phyloP scores from a whole-genome alignment of 83 land plant genomes.

The Thuja plicata region DNA sequence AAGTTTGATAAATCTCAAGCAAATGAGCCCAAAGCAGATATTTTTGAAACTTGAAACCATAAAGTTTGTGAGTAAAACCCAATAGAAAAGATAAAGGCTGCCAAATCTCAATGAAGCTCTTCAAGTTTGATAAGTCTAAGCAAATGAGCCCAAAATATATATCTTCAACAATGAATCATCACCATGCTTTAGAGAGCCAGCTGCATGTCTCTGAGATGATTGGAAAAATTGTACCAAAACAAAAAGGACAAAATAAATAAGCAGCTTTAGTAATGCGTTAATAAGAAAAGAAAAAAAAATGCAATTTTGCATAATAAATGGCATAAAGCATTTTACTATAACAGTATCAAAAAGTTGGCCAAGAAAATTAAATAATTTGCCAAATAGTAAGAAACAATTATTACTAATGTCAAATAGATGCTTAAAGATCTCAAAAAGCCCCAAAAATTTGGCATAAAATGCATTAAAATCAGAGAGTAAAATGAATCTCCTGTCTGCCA shows the following conservation, averaged over 20 bases:
- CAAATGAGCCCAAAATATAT: background rate
- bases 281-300: background rate
- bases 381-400: background rate
- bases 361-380: background rate
- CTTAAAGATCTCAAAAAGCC: background rate
- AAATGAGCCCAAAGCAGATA: background rate
- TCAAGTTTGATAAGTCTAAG: background rate
- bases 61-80: background rate
- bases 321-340: background rate
- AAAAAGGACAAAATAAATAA: background rate
- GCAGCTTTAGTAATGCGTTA: background rate
- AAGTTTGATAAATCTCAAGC: background rate
- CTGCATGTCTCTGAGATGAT: slow-evolving; percentile 3
- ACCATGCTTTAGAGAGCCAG: slow-evolving; percentile 1
- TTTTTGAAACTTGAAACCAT: background rate
- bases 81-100: background rate
- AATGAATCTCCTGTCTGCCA: background rate
- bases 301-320: background rate
- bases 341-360: background rate
- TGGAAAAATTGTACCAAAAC: background rate
- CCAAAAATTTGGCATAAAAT: background rate
- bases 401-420: background rate
- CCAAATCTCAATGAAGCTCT: background rate
- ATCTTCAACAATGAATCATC: slow-evolving; percentile 2
- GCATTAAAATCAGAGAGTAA: background rate